Base-by-base conservation (phyloP, 2,329 filamentous ascomycete genomes). In the Dissoconium aciculare region DNA sequence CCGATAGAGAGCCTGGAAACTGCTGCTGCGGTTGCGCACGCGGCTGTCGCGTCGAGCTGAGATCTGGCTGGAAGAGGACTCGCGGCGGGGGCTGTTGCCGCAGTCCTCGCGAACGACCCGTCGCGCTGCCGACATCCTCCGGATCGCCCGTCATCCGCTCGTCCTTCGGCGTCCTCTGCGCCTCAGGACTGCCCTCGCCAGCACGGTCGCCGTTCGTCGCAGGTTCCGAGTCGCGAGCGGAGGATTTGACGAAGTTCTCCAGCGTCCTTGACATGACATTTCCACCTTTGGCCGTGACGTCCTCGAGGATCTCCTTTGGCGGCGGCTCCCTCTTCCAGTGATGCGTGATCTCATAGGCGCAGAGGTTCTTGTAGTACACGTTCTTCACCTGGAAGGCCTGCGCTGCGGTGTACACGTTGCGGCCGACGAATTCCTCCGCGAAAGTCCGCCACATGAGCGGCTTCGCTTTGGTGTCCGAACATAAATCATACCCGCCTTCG, bases 371-470 rank as follows among this genome's bases (percentile, higher is more conserved):
- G 63, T 91, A 91, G 60, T 89, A 93, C 39, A 79, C 74, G 33
- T 79, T 78, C 59, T 93, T 93, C 33, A 92, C 63, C 36, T 78
- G 70, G 57, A 91, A 92, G 10, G 82, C 83, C 36, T 83, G 73
- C n/a, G 82, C 81, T 5, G 82, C 69, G 37, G 81, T 73, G 50
- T 87, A 84, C 46, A 69, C 67, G 33, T 74, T 74, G 49, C 73
- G 73, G 40, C 85, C 70, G 29, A 80, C 72, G 34, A 92, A 76
- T 45, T 84, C 75, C 31, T 74, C 67, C 9, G 78, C 80, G 46
- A 92, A 68, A 45, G 73, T 74, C 40, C 82, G 71, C 84, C 84
- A 93, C 30, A 80, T 78, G 41, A 91, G 68, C 61, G 87, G 89
- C 53, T 87, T 58, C 72, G 76, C 38, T 71, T 84, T 52, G 15